These are phyloP conservation scores for Entonaema liquescens DNA, from an alignment of 495 filamentous ascomycete species.

Conservation along the genomic window DNA sequence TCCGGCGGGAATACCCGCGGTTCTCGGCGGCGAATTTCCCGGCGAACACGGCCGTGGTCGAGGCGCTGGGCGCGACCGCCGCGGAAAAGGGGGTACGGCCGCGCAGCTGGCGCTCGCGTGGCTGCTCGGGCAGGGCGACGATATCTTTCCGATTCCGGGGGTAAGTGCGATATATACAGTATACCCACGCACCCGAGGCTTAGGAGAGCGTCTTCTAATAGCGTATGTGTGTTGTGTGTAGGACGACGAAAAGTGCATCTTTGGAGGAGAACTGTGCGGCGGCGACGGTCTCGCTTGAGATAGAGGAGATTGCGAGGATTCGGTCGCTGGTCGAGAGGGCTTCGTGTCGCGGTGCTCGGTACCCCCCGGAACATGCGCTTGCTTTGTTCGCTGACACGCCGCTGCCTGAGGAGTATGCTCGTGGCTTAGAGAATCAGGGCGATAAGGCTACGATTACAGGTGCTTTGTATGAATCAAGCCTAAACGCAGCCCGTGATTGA, in stretches of 20 bases:
- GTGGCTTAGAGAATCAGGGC: not conserved
- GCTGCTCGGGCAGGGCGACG: slow-evolving; percentile 67
- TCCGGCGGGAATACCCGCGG: slow-evolving; percentile 55
- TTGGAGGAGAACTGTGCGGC: slow-evolving; percentile 51
- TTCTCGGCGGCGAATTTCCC: slow-evolving; percentile 61
- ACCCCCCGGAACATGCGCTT: slow-evolving; percentile 6
- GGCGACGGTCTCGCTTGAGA: slow-evolving; percentile 38
- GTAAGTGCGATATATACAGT: too few species aligned
- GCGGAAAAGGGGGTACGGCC: slow-evolving; percentile 56
- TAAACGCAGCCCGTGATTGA: not conserved
- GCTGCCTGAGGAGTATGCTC: slow-evolving; percentile 9
- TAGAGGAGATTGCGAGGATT: slow-evolving; percentile 44
- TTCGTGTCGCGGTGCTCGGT: slow-evolving; percentile 18
- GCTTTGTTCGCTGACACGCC: slow-evolving; percentile 32
- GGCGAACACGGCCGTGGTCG: slow-evolving; percentile 60
- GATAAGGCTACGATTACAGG: not conserved
- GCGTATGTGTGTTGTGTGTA: not conserved
- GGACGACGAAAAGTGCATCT: slow-evolving; percentile 44
- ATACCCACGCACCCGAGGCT: too few species aligned
- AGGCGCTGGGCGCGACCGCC: slow-evolving; percentile 55
- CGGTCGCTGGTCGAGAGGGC: slow-evolving; percentile 23
- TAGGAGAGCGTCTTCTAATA: too few species aligned
- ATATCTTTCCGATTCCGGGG: slow-evolving; percentile 69
- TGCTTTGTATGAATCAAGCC: not conserved
- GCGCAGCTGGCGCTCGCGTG: slow-evolving; percentile 66